Conservation (phyloP, 345 rosid species). For the Cardamine resedifolia region DNA sequence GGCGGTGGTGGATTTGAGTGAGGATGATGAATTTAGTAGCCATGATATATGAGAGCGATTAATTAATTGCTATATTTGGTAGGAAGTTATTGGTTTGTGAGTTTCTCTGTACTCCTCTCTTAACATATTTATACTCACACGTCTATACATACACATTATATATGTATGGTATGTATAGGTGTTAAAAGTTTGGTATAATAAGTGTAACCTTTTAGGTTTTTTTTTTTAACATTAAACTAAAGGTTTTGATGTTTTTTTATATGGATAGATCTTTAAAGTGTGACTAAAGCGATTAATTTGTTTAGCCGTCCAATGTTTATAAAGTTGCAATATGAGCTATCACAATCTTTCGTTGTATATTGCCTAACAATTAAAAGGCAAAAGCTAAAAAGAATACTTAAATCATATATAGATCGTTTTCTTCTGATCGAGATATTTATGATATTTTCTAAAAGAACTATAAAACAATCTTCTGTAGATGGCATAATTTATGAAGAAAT, state of each 20-base stretch:
- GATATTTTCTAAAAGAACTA: background rate
- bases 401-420: background rate
- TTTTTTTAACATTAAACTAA: background rate
- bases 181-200: background rate
- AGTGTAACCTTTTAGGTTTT: constrained; percentile 6
- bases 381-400: background rate
- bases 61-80: background rate
- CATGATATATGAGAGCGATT: constrained; percentile 21
- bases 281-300: background rate
- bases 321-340: background rate
- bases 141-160: constrained; percentile 15
- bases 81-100: constrained; percentile 13
- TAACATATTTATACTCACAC: constrained; percentile 30
- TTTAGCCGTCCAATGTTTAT: constrained; percentile 2
- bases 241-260: background rate
- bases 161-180: background rate
- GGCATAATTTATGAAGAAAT: background rate
- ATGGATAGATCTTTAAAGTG: background rate
- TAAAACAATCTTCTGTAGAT: background rate
- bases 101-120: background rate
- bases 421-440: background rate
- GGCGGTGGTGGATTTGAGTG: constrained; percentile 30
- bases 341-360: constrained; percentile 22
- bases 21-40: constrained; percentile 35
- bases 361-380: constrained; percentile 29